Evolutionary conservation across 352 stramenopile species (phyloP), one percentile per base, ranked within the genome.

Genomic region (Phytopythium kandeliae): DNA sequence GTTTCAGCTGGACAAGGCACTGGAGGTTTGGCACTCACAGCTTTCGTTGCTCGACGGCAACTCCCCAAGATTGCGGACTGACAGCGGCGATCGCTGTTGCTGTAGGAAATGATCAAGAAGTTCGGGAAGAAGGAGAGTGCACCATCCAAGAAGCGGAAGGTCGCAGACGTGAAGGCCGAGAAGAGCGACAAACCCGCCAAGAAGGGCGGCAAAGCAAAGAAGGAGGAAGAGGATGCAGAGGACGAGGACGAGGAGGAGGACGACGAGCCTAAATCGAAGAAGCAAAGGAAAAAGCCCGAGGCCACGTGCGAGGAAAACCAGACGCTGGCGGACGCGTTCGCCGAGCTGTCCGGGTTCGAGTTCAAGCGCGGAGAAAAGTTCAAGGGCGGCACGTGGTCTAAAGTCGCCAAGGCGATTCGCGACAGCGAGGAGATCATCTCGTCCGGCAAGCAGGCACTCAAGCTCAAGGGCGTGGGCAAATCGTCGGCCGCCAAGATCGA

Each of bases 351-450:
- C n/a, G 76, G 77, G 21, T 92, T 92, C 46, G 80, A 95, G 44
- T 95, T 93, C 60, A 93, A 95, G 73, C 78, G 81, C 25, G 82
- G 82, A 3, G 85, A 95, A 43, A 78, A 71, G 47, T 93, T 95
- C 64, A 92, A 92, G 58, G 85, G 82, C 48, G 80, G 75, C 38
- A 92, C 85, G 1, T 95, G 82, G 78, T 91, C 83, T 35, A 95
- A 95, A 57, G 85, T 93, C 15, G 80, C 82, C 40, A 92, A 91
- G 55, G 80, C 85, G 5, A 86, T 95, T 42, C 79, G 79, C 22
- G 80, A 92, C 28, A 61, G 65, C 43, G 78, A 89, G 35, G 60
- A 69, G 3, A 60, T 65, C 24, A 84, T 95, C 67, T 70, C 55
- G 19, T 73, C 65, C 17, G 85, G 85, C 43, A 95, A 95, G 54